phyloP scores from a whole-genome alignment of 192 early-diverging fungal species.

The Backusella australiensis region DNA sequence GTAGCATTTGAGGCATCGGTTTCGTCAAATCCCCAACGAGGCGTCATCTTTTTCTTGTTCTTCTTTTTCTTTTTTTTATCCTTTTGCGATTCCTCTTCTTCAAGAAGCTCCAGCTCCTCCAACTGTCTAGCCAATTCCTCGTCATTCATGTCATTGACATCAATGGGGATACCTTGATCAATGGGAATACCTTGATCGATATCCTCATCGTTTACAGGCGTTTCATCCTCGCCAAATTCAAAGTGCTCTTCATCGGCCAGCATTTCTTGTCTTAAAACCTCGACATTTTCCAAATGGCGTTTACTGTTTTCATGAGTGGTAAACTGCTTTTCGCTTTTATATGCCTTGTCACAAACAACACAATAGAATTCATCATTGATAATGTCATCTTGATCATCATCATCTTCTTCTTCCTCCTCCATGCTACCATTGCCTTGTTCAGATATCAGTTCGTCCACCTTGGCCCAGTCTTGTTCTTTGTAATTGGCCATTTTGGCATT shows the following conservation, averaged over 20 bases:
- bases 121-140: neutral
- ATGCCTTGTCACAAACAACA: slow-evolving; percentile 84
- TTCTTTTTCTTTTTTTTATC: slow-evolving; percentile 55
- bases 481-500: slow-evolving; percentile 53
- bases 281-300: slow-evolving; percentile 80
- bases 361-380: slow-evolving; percentile 75
- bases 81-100: slow-evolving; percentile 19
- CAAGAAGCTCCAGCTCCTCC: slow-evolving; percentile 16
- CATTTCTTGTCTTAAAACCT: slow-evolving; percentile 75
- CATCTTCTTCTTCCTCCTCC: slow-evolving; percentile 37
- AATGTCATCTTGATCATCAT: slow-evolving; percentile 40
- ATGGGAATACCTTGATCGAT: neutral
- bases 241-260: slow-evolving; percentile 57
- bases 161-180: neutral
- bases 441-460: slow-evolving; percentile 43
- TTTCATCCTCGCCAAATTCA: neutral
- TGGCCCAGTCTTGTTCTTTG: slow-evolving; percentile 73
- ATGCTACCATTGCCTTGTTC: neutral
- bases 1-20: slow-evolving; percentile 8
- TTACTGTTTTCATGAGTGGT: slow-evolving; percentile 85
- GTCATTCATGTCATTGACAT: neutral
- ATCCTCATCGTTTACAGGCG: neutral
- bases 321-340: slow-evolving; percentile 79
- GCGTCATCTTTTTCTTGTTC: slow-evolving; percentile 48
- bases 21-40: slow-evolving; percentile 38